phyloP scores from a whole-genome alignment of 345 rosid species.

The Punica granatum region DNA sequence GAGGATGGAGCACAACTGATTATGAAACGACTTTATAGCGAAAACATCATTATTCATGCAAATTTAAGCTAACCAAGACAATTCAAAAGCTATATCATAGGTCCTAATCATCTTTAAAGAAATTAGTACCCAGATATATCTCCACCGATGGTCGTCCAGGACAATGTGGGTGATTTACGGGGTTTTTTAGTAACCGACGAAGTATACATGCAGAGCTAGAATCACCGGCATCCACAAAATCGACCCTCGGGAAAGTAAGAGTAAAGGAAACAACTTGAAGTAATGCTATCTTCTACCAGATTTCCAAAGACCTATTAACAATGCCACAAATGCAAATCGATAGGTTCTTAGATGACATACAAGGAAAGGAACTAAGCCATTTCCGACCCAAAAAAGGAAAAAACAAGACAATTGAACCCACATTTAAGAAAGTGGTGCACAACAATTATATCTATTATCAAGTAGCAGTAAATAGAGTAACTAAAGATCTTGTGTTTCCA shows the following conservation, averaged over 20 bases:
- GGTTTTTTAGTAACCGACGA: no score
- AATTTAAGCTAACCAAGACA: neutral
- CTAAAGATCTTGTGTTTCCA: neutral
- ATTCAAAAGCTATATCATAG: no score
- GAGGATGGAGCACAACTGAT: neutral
- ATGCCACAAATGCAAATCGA: neutral
- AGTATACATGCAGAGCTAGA: no score
- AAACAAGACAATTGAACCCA: neutral
- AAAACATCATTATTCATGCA: neutral
- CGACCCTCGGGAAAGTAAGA: no score
- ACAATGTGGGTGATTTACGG: no score
- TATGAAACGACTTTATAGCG: neutral
- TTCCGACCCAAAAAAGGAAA: neutral
- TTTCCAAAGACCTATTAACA: no score
- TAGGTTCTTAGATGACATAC: neutral
- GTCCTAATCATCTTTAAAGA: no score
- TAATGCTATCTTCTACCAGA: no score
- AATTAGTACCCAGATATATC: no score
- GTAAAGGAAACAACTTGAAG: no score
- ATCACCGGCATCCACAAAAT: no score
- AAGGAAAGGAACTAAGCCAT: neutral
- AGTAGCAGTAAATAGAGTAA: neutral
- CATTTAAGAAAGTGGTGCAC: neutral
- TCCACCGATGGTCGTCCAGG: no score
- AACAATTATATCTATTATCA: neutral